phyloP scores from a whole-genome alignment of 345 rosid species.

The Moricandia arvensis region DNA sequence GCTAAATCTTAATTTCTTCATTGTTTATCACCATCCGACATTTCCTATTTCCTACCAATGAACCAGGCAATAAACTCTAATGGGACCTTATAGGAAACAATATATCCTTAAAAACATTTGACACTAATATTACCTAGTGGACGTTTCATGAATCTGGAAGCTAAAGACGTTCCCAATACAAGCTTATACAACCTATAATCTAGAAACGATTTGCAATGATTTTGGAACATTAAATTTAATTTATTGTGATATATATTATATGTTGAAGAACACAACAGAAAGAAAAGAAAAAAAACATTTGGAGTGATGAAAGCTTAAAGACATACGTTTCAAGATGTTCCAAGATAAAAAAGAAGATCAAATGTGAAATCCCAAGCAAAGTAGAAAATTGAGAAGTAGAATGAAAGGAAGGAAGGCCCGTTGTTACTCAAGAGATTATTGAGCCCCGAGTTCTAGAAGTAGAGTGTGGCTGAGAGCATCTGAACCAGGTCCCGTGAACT shows the following conservation, averaged over 20 bases:
- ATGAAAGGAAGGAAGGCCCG: neutral
- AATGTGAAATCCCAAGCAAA: neutral
- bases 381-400: neutral
- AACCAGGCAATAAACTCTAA: neutral
- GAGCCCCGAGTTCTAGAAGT: conserved; percentile 72
- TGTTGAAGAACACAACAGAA: neutral
- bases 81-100: neutral
- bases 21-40: neutral
- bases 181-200: neutral
- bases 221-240: neutral
- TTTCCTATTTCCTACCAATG: neutral
- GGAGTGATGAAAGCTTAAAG: neutral
- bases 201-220: neutral
- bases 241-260: neutral
- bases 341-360: neutral
- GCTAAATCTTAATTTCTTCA: neutral
- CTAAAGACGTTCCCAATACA: neutral
- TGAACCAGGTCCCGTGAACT: conserved; percentile 79
- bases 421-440: conserved; percentile 13
- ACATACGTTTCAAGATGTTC: neutral
- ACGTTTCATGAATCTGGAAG: neutral
- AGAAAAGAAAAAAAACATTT: neutral
- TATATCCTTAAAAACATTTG: neutral
- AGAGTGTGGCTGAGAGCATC: conserved; percentile 69
- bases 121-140: neutral